Base-by-base conservation (phyloP, 2,329 filamentous ascomycete genomes). In the Hymenoscyphus albidus region DNA sequence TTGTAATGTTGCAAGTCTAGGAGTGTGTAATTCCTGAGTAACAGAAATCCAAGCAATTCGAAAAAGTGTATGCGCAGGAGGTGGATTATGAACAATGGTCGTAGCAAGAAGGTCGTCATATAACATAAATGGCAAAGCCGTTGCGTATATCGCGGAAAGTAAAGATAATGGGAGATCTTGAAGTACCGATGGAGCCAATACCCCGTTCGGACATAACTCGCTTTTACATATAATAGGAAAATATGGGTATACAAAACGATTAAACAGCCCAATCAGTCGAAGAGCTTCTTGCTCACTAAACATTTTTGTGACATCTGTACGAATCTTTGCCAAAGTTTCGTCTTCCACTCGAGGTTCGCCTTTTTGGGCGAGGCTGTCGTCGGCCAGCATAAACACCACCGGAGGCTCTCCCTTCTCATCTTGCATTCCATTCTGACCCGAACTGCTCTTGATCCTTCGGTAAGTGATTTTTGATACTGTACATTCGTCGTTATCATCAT, bases 191-290 rank as follows among this genome's bases (percentile, higher is more conserved):
- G 73, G 74, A 38, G 67, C 69, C 42, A 73, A 51, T 42, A 65
- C 51, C 16, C 70, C 72, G 27, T 71, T 68, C 1, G 66, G 59
- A 42, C 70, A 76, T 44, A 74, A 69, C 68, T 77, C 74, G 60
- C 74, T 74, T 62, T 75, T 72, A n/a, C 74, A 76, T 13, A 80
- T 64, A 13, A 80, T 74, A 4, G 79, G 78, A 67, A 80, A 80
- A 69, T 79, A 80, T 14, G 79, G 79, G 58, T 80, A 76, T 60
- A 80, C 76, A 68, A 79, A 80, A 68, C 74, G 75, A 65, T 77
- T 77, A 70, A 78, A 78, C 13, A 80, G 72, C 14, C 73, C 72
- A 35, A 80, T 74, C 6, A 80, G 72, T 58, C 78, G 70, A 58
- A 76, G 74, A 35, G 77, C 77, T 64, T 74, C 71, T 40, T 71